Percentiles rank a stretch among this genome's conserved stretches.
These are phyloP conservation scores for Suillus brevipes DNA, from an alignment of 768 basidiomycete species.

Conservation along the genomic window DNA sequence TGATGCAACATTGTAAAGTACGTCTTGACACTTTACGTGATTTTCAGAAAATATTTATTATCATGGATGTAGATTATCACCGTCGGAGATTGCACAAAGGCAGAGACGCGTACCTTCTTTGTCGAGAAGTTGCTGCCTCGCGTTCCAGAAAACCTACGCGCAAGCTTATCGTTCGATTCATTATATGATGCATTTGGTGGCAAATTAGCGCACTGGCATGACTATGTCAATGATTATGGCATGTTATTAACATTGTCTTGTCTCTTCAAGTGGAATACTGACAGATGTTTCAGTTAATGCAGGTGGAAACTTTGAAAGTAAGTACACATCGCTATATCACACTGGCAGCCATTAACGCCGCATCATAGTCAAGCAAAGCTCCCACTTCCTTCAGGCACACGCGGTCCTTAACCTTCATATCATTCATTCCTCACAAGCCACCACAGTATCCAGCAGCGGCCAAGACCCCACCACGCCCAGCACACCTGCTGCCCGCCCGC, in stretches of 20 bases:
- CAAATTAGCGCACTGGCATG: slow-evolving; percentile 80
- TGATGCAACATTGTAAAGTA: slow-evolving; percentile 84
- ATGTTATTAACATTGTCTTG: slow-evolving; percentile 6
- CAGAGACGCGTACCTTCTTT: slow-evolving; percentile 68
- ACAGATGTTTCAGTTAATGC: slow-evolving; percentile 58
- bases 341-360: slow-evolving; percentile 10
- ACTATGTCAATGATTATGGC: slow-evolving; percentile 78
- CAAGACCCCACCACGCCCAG: slow-evolving; percentile 34
- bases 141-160: slow-evolving; percentile 62
- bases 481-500: slow-evolving; percentile 34
- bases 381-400: slow-evolving; percentile 85
- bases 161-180: slow-evolving; percentile 63
- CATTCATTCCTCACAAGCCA: slow-evolving; percentile 73
- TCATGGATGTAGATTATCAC: slow-evolving; percentile 57
- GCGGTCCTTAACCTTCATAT: slow-evolving; percentile 83
- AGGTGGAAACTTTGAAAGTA: slow-evolving; percentile 70
- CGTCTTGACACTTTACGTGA: not conserved
- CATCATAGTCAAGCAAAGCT: slow-evolving; percentile 67
- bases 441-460: slow-evolving; percentile 20
- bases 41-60: not conserved
- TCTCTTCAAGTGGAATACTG: slow-evolving; percentile 11
- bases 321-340: slow-evolving; percentile 25
- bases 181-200: slow-evolving; percentile 83
- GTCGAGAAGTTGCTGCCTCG: slow-evolving; percentile 61
- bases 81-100: slow-evolving; percentile 76